Evolutionary conservation across 2,329 filamentous ascomycete genomes (phyloP).

Genomic region (Alternaria longipes): DNA sequence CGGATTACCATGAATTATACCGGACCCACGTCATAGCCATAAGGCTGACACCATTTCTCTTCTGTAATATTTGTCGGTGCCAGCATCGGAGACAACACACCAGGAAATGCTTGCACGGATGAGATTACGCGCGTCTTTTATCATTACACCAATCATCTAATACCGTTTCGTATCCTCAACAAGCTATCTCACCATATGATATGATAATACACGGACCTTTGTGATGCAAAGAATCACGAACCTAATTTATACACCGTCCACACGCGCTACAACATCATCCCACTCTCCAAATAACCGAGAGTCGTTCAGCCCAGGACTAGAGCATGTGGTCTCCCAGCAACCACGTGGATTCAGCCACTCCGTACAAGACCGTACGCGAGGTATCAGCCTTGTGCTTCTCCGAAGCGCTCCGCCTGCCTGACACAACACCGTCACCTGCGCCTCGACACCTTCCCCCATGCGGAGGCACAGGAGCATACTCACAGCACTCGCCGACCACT

Average conservation of each 20-base stretch:
- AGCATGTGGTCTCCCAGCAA: accelerated
- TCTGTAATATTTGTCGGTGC: accelerated
- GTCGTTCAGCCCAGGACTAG: not conserved
- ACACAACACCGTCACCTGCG: not conserved
- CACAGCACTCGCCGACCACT: not conserved
- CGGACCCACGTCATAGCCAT: not conserved
- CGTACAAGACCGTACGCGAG: conserved; percentile 1
- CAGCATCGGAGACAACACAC: not conserved
- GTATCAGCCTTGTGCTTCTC: not conserved
- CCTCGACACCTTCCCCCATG: not conserved
- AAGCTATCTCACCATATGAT: not conserved
- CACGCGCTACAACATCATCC: not conserved
- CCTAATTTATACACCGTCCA: not conserved
- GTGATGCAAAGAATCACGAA: not conserved
- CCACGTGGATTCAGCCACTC: not conserved
- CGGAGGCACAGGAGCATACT: not conserved
- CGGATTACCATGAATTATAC: too few species aligned
- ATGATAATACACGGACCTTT: not conserved
- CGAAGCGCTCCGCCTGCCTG: not conserved
- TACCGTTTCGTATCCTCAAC: not conserved
- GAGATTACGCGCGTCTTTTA: not conserved
- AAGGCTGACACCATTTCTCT: not conserved
- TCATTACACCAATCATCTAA: not conserved
- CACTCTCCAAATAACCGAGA: not conserved
- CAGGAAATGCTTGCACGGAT: not conserved